phyloP scores from a whole-genome alignment of 305 asterid species.

The Solanum hybrid region DNA sequence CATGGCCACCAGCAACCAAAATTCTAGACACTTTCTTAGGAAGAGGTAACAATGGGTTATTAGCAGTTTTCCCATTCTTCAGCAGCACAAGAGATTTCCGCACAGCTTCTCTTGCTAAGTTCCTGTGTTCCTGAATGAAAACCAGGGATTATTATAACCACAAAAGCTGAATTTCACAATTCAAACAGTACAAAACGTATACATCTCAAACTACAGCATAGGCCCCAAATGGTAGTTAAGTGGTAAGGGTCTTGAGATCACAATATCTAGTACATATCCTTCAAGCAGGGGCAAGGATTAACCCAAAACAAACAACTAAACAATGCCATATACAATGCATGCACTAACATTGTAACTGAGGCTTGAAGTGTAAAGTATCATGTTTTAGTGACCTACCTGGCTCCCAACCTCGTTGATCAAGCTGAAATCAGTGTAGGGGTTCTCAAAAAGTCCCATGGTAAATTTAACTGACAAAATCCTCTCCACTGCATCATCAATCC shows the following conservation, averaged over 20 bases:
- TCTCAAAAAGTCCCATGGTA: constrained; percentile 82
- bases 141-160: background rate
- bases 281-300: background rate
- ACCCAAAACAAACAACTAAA: background rate
- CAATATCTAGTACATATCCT: background rate
- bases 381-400: constrained; percentile 35
- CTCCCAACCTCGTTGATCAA: constrained; percentile 70
- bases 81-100: constrained; percentile 83
- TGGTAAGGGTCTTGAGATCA: background rate
- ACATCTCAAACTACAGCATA: background rate
- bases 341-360: background rate
- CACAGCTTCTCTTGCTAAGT: constrained; percentile 82
- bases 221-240: background rate
- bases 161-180: background rate
- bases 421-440: constrained; percentile 79
- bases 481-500: constrained; percentile 79
- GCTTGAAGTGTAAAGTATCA: background rate
- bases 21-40: constrained; percentile 59
- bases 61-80: constrained; percentile 61
- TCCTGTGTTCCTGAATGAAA: constrained; percentile 61
- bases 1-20: constrained; percentile 76
- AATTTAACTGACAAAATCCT: constrained; percentile 73
- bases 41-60: constrained; percentile 60
- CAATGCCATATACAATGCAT: background rate
- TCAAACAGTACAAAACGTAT: background rate